Conservation (phyloP, 2,329 filamentous ascomycete species). For the Xylariaceae sp. region DNA sequence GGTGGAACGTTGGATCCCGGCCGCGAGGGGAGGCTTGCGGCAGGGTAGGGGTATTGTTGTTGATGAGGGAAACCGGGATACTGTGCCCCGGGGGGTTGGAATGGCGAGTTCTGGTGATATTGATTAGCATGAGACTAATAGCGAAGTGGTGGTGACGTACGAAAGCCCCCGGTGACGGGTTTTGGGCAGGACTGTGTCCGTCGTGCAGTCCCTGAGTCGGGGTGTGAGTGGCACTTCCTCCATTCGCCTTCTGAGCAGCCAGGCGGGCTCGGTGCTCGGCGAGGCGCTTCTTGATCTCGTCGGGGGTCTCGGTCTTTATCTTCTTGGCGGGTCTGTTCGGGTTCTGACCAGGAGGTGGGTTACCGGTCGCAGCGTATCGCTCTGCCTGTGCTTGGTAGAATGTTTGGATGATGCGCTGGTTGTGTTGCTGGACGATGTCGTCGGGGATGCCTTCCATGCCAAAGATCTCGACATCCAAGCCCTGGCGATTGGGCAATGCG, state of each 20-base stretch:
- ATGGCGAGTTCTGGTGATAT: constrained; percentile 39
- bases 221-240: constrained; percentile 49
- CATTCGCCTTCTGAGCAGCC: constrained; percentile 58
- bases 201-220: constrained; percentile 44
- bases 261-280: constrained; percentile 72
- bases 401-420: constrained; percentile 79
- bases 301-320: constrained; percentile 69
- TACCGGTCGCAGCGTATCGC: constrained; percentile 77
- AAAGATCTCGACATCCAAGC: constrained; percentile 92
- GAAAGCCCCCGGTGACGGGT: constrained; percentile 52
- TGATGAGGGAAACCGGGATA: constrained; percentile 40
- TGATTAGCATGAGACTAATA: background rate
- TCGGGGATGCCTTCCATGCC: constrained; percentile 96
- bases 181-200: constrained; percentile 49
- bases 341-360: constrained; percentile 67
- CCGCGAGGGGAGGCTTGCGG: constrained; percentile 45
- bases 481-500: constrained; percentile 80
- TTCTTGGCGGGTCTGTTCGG: constrained; percentile 67
- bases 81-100: constrained; percentile 41
- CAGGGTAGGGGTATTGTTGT: constrained; percentile 38
- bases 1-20: constrained; percentile 41
- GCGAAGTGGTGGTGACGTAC: constrained; percentile 45
- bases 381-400: constrained; percentile 86
- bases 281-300: constrained; percentile 77
- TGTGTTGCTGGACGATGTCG: constrained; percentile 78